Evolutionary conservation across 2,329 filamentous ascomycete species (phyloP).

Genomic region (Monilinia laxa): DNA sequence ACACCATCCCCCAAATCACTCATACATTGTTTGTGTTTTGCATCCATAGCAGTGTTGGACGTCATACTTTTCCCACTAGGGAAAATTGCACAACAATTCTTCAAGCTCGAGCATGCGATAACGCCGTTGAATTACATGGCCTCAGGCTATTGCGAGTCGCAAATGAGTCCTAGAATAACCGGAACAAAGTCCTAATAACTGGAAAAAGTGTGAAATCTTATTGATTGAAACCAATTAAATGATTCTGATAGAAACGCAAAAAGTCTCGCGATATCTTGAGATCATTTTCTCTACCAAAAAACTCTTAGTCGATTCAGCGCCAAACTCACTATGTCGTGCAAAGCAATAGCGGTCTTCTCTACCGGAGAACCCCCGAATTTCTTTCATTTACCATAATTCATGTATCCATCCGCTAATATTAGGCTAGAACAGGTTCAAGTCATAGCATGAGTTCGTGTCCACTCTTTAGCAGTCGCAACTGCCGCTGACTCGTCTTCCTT

Average conservation of each 20-base stretch:
- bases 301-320: not conserved
- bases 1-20: not conserved
- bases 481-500: constrained; percentile 93
- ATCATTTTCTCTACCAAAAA: constrained; percentile 18
- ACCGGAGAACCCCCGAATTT: constrained; percentile 1
- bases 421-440: constrained; percentile 25
- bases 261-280: not conserved
- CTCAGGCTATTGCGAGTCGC: not conserved
- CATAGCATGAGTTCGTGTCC: constrained; percentile 61
- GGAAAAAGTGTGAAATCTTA: not conserved
- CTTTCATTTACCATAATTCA: constrained; percentile 16
- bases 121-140: not conserved
- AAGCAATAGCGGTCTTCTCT: not conserved
- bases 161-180: not conserved
- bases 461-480: constrained; percentile 87
- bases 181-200: not conserved
- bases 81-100: not conserved
- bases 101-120: not conserved
- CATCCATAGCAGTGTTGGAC: not conserved
- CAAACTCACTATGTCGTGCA: not conserved
- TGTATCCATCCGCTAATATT: not conserved
- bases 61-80: constrained; percentile 3
- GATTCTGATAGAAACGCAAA: constrained; percentile 9
- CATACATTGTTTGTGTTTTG: not conserved
- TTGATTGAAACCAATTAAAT: constrained; percentile 3